Evolutionary conservation across 805 yeast genomes (phyloP), one percentile per base, ranked within the genome.

Genomic region (Ogataea ramenticola): DNA sequence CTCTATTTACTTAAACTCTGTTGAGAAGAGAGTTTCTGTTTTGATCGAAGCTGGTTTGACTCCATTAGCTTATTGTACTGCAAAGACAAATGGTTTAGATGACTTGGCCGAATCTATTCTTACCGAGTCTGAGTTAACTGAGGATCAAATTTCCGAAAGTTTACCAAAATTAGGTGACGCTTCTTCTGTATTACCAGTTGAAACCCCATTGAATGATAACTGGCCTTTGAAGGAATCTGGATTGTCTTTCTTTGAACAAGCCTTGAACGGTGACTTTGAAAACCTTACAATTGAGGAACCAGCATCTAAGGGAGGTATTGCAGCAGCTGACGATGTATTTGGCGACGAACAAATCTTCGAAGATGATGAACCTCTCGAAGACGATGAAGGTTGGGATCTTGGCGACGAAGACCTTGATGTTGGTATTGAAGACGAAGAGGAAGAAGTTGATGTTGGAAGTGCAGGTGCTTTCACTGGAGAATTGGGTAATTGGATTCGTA

Each of bases 41-140:
- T 81, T 86, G 53, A 75, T 83, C 41, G 79, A 83, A 53, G 80
- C 85, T 41, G 96, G 96, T 34, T 73, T 90, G 65, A 68, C 75
- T 41, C 89, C 98, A 7, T 75, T 95, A 55, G 99, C 98, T 2
- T 95, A 90, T 62, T 86, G 96, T 12, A 75, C 89, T 49, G 97
- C 99, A 20, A 86, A 85, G 62, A 71, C 93, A 26, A 86, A 82
- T 53, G 96, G 96, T 3, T 74, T 89, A 49, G 77, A 72, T 34
- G 89, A 79, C 26, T 68, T 82, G 44, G 96, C 96, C 22, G 76
- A 79, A 40, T 74, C 78, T 43, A 83, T 86, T 45, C 67, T 88
- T 52, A 77, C 74, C 36, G 81, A 84, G 47, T 77, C 90, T 22
- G 96, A 84, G 6, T 57, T 86, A 21, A 68, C 72, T 24, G 73